Conservation (phyloP, 1,284 basidiomycete species). For the Cryptococcus sp. region DNA sequence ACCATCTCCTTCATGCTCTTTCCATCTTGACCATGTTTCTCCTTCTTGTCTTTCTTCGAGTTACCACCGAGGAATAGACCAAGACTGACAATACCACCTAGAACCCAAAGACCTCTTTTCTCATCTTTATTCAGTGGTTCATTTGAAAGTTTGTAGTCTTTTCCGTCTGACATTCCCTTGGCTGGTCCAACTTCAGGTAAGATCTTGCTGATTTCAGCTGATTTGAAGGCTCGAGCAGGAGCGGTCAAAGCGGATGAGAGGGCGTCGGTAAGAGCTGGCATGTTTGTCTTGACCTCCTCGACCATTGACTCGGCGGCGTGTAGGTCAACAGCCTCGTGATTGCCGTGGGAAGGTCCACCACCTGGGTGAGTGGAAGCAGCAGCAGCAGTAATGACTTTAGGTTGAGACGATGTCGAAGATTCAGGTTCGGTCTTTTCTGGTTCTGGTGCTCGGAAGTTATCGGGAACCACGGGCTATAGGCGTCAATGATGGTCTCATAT, state of each 20-base stretch:
- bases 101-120: conserved; percentile 53
- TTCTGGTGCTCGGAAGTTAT: conserved; percentile 33
- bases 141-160: conserved; percentile 41
- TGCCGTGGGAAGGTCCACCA: conserved; percentile 62
- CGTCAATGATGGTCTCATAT: background rate
- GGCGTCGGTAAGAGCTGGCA: conserved; percentile 12
- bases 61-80: conserved; percentile 53
- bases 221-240: conserved; percentile 14
- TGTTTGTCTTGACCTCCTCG: conserved; percentile 3
- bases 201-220: conserved; percentile 9
- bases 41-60: conserved; percentile 19
- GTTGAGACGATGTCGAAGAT: conserved; percentile 43
- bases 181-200: conserved; percentile 13
- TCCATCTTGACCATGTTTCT: conserved; percentile 1
- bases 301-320: conserved; percentile 16
- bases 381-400: conserved; percentile 68
- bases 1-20: conserved; percentile 1
- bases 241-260: conserved; percentile 16
- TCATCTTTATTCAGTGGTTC: conserved; percentile 56
- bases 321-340: conserved; percentile 47
- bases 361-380: conserved; percentile 60
- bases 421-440: conserved; percentile 10
- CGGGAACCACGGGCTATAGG: conserved; percentile 38
- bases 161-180: conserved; percentile 9
- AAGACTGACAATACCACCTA: conserved; percentile 55